These are phyloP conservation scores for Vigna reflexopilosa DNA, from an alignment of 306 rosid species.

Conservation along the genomic window DNA sequence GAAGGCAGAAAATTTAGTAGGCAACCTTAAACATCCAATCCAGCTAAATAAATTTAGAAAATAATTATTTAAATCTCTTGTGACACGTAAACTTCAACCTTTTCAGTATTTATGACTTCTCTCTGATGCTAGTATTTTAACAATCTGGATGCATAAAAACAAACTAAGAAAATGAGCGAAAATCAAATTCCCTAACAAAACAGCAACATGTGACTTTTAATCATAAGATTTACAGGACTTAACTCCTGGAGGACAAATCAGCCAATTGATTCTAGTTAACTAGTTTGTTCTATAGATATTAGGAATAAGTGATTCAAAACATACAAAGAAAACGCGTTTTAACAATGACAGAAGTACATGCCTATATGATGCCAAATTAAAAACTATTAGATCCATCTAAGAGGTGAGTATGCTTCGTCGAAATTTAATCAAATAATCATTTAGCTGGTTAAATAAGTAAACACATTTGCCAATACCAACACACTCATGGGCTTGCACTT, in stretches of 20 bases:
- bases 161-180: background rate
- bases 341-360: slow-evolving; percentile 9
- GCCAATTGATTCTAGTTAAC: background rate
- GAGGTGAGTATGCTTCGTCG: background rate
- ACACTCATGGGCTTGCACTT: background rate
- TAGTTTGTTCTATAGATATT: background rate
- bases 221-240: slow-evolving; percentile 14
- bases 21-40: slow-evolving; percentile 26
- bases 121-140: slow-evolving; percentile 9
- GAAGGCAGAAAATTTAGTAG: slow-evolving; percentile 12
- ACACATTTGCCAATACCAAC: slow-evolving; percentile 17
- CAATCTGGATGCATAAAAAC: slow-evolving; percentile 12
- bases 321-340: background rate
- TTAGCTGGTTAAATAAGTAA: slow-evolving; percentile 12
- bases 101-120: background rate
- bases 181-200: slow-evolving; percentile 21
- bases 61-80: background rate
- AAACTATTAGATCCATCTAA: slow-evolving; percentile 25
- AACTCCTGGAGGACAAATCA: background rate
- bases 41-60: background rate
- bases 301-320: background rate
- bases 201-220: slow-evolving; percentile 18
- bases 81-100: background rate
- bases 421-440: slow-evolving; percentile 30
- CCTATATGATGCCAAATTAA: slow-evolving; percentile 28